These are phyloP conservation scores for Volvox africanus DNA, from an alignment of 139 green algal species.

Conservation along the genomic window DNA sequence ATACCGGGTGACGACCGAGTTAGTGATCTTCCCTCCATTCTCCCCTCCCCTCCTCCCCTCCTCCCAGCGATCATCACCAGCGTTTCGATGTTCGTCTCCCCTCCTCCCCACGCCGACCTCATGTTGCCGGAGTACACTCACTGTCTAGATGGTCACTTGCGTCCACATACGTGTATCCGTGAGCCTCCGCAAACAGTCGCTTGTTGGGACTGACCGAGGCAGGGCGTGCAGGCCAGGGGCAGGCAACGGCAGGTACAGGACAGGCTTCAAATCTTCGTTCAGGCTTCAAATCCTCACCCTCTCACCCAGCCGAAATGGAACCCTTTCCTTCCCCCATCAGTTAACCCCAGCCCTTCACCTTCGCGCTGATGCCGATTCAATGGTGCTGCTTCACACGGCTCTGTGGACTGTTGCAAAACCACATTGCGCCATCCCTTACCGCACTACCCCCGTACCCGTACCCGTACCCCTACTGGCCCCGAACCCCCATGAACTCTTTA, in stretches of 20 bases:
- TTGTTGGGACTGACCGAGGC: constrained; percentile 40
- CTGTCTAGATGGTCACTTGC: constrained; percentile 38
- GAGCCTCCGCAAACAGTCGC: constrained; percentile 7
- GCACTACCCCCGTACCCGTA: too few species aligned
- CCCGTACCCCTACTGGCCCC: too few species aligned
- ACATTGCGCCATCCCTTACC: too few species aligned
- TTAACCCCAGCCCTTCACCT: background rate
- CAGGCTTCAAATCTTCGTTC: background rate
- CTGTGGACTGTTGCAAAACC: too few species aligned
- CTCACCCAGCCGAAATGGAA: background rate
- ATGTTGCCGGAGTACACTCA: background rate
- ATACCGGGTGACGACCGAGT: too few species aligned
- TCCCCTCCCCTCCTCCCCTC: background rate
- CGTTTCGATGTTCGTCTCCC: background rate
- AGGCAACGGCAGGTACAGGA: background rate
- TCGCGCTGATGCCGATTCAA: too few species aligned
- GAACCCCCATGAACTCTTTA: too few species aligned
- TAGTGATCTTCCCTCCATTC: background rate
- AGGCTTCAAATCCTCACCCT: background rate
- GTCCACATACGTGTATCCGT: constrained; percentile 53
- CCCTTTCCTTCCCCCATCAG: background rate
- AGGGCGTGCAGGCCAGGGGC: background rate
- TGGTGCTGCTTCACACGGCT: too few species aligned
- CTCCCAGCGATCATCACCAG: background rate
- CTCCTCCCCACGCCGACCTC: background rate